Conservation (phyloP, 345 rosid species). For the Cardamine occulta region DNA sequence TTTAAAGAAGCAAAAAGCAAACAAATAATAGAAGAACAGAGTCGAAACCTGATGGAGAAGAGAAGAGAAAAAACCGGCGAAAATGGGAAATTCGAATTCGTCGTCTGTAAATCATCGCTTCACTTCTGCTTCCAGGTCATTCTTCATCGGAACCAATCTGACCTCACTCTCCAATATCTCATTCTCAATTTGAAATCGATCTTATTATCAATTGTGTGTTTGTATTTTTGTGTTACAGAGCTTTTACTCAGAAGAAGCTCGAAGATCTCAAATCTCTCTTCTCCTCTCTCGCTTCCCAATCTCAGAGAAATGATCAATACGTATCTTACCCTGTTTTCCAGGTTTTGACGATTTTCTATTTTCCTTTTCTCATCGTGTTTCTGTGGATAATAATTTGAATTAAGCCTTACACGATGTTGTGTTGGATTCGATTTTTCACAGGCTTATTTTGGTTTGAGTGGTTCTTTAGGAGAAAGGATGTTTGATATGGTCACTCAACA, state of each 20-base stretch:
- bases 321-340: constrained; percentile 64
- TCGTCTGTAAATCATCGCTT: constrained; percentile 46
- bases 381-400: neutral
- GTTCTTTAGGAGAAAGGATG: constrained; percentile 66
- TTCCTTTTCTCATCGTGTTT: neutral
- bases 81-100: constrained; percentile 49
- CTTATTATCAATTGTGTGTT: constrained; percentile 2
- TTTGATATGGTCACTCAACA: constrained; percentile 68
- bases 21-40: constrained; percentile 29
- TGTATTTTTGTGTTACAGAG: constrained; percentile 47
- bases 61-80: constrained; percentile 13
- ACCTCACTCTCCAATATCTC: neutral
- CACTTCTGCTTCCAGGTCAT: constrained; percentile 49
- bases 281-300: constrained; percentile 65
- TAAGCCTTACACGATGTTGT: neutral
- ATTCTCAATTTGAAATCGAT: constrained; percentile 9
- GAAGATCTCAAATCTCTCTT: constrained; percentile 69
- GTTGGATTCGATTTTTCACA: constrained; percentile 28
- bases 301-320: constrained; percentile 53
- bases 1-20: neutral
- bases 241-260: constrained; percentile 67
- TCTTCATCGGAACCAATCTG: constrained; percentile 14
- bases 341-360: constrained; percentile 45
- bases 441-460: constrained; percentile 64
- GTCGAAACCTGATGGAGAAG: constrained; percentile 19